Evolutionary conservation across 1,284 basidiomycete species (phyloP).

Genomic region (Ustilago esculenta): DNA sequence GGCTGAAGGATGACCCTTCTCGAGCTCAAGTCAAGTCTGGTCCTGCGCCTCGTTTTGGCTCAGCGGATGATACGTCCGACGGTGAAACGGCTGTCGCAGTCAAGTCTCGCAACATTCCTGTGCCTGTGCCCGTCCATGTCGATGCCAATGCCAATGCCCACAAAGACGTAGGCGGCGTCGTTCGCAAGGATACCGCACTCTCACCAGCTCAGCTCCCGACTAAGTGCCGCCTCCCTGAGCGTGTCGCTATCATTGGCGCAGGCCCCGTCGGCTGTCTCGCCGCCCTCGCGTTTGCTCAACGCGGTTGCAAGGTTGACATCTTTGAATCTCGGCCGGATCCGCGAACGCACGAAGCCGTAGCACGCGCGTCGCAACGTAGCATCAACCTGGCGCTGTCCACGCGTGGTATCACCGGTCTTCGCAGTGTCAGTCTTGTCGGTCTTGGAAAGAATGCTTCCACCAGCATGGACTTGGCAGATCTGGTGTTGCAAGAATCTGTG

Average conservation of each 20-base stretch:
- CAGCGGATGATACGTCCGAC: constrained; percentile 9
- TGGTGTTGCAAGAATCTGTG: constrained; percentile 82
- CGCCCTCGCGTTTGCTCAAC: constrained; percentile 83
- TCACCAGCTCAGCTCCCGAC: constrained; percentile 7
- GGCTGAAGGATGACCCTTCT: neutral
- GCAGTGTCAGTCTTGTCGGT: constrained; percentile 71
- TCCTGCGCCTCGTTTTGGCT: neutral
- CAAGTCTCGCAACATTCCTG: neutral
- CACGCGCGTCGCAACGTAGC: constrained; percentile 72
- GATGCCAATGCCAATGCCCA: too few relatives aligned
- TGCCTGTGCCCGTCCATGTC: too few relatives aligned
- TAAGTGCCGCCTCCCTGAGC: constrained; percentile 34
- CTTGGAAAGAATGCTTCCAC: constrained; percentile 15
- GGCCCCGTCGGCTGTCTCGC: constrained; percentile 94
- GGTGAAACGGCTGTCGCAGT: neutral
- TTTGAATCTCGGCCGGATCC: constrained; percentile 82
- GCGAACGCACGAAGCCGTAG: constrained; percentile 46
- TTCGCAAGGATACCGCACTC: neutral
- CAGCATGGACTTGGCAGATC: constrained; percentile 72
- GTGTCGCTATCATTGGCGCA: constrained; percentile 75
- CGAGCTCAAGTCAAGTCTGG: neutral
- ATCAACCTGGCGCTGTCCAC: constrained; percentile 97
- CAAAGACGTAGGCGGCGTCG: neutral
- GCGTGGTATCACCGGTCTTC: constrained; percentile 86
- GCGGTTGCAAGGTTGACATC: constrained; percentile 88